Conservation (phyloP, 2,329 filamentous ascomycete species). For the Coleophoma crateriformis region DNA sequence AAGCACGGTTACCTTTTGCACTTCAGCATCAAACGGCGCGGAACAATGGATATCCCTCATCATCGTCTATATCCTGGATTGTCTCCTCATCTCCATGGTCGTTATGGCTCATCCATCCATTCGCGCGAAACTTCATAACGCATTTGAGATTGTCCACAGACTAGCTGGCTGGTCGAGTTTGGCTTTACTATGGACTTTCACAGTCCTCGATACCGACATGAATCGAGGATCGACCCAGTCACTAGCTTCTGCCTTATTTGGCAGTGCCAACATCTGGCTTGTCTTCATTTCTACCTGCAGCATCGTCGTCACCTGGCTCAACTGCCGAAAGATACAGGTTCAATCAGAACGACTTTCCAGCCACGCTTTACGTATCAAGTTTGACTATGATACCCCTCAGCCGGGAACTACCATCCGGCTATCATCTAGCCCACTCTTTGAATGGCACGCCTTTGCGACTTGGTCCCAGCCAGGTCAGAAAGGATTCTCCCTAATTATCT, state of each 20-base stretch:
- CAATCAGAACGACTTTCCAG: conserved; percentile 61
- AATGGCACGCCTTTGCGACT: conserved; percentile 71
- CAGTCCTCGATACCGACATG: conserved; percentile 45
- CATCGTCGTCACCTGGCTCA: conserved; percentile 66
- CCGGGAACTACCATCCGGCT: conserved; percentile 52
- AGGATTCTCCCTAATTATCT: conserved; percentile 63
- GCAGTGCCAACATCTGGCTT: conserved; percentile 58
- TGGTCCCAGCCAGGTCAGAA: conserved; percentile 52
- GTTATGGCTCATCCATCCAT: conserved; percentile 57
- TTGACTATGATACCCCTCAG: conserved; percentile 55
- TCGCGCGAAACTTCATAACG: conserved; percentile 57
- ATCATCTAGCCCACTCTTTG: conserved; percentile 54
- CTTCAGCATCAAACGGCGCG: conserved; percentile 7
- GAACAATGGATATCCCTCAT: conserved; percentile 17
- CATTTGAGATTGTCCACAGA: conserved; percentile 65
- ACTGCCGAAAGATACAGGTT: conserved; percentile 61
- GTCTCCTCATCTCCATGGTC: conserved; percentile 53
- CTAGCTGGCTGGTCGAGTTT: conserved; percentile 64
- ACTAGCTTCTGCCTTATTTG: conserved; percentile 29
- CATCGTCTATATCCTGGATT: conserved; percentile 50
- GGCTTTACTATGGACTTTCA: conserved; percentile 56
- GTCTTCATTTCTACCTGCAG: conserved; percentile 56
- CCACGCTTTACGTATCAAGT: conserved; percentile 66
- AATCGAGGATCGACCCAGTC: conserved; percentile 25
- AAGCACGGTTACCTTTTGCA: conserved; percentile 17